A percentile compares a stretch with the other conserved stretches of the same genome.
phyloP scores from a whole-genome alignment of 2,329 filamentous ascomycete genomes.

The Verticillium albo-atrum region DNA sequence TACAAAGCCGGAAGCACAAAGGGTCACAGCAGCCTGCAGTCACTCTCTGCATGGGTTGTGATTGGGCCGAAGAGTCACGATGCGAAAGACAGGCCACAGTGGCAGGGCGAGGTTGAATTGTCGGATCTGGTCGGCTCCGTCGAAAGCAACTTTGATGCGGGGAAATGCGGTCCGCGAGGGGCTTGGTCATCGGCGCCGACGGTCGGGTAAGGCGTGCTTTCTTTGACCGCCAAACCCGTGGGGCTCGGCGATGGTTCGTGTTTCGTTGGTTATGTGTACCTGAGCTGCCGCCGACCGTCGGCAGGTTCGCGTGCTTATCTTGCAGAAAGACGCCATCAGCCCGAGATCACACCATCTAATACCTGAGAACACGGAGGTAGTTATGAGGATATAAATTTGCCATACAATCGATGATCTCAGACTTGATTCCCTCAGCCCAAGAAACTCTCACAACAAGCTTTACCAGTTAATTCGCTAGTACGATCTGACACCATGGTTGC shows the following conservation, averaged over 20 bases:
- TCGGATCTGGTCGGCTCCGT: neutral
- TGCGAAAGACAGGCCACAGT: conserved; percentile 11
- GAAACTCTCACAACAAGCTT: too few relatives aligned
- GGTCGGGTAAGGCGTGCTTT: neutral
- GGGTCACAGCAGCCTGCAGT: conserved; percentile 22
- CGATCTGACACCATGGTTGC: neutral
- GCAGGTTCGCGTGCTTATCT: conserved; percentile 2
- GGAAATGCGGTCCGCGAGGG: neutral
- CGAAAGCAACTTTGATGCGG: neutral
- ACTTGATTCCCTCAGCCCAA: too few relatives aligned
- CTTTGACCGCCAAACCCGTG: neutral
- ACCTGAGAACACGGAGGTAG: neutral
- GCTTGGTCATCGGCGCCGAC: neutral
- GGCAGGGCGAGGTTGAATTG: neutral
- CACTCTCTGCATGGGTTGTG: conserved; percentile 34
- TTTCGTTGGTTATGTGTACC: neutral
- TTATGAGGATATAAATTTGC: neutral
- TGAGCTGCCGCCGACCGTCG: neutral
- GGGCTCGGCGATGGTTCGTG: neutral
- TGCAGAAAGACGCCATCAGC: neutral
- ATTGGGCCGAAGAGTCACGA: conserved; percentile 27
- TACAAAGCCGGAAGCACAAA: conserved; percentile 4
- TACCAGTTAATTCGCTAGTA: neutral
- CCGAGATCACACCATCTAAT: neutral
- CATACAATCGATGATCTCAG: neutral